Conservation (phyloP, 805 yeast genomes). For the Spencermartinsiella europaea region DNA sequence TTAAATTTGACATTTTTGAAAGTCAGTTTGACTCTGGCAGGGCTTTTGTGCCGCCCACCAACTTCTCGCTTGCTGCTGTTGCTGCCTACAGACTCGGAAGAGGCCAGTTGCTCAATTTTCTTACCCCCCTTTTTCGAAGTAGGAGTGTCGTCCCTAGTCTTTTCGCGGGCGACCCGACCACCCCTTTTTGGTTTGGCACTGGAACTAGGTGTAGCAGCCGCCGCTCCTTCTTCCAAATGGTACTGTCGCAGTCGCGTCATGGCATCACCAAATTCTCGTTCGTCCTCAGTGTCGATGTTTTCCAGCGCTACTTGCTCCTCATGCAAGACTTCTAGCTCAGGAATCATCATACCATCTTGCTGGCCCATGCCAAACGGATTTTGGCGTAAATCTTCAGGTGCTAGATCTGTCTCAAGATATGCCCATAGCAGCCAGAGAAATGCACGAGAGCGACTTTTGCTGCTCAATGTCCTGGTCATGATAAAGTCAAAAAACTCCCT, state of each 20-base stretch:
- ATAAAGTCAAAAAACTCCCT: constrained; percentile 70
- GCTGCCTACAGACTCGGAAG: background rate
- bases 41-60: background rate
- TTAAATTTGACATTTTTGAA: background rate
- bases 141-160: background rate
- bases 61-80: background rate
- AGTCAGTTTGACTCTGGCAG: constrained; percentile 8
- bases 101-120: background rate
- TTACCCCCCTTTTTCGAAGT: background rate
- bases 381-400: constrained; percentile 41
- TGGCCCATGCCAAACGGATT: constrained; percentile 53
- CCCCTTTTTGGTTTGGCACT: background rate
- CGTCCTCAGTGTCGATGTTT: constrained; percentile 42
- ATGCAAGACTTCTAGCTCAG: constrained; percentile 30
- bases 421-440: constrained; percentile 82
- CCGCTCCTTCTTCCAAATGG: constrained; percentile 29
- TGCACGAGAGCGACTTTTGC: constrained; percentile 61
- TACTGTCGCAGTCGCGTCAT: constrained; percentile 36
- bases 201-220: background rate
- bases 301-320: constrained; percentile 31
- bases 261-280: constrained; percentile 39
- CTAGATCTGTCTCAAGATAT: constrained; percentile 67
- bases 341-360: constrained; percentile 37
- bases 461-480: constrained; percentile 54
- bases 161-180: background rate